phyloP scores from a whole-genome alignment of 2,329 filamentous ascomycete species.

The Sporothrix variecibatus region DNA sequence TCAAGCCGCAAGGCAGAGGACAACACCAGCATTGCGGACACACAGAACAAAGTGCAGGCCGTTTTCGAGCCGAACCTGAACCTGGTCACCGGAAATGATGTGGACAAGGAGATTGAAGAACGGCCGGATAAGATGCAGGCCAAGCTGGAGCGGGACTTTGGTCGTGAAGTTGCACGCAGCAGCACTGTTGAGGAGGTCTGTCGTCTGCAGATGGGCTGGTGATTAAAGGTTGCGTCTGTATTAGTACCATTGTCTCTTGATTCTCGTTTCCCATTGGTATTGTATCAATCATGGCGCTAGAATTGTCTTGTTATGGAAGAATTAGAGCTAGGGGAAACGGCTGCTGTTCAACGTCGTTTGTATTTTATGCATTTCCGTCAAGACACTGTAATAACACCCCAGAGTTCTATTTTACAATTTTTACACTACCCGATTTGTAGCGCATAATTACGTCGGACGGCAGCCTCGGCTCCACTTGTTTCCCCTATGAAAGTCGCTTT shows the following conservation, averaged over 20 bases:
- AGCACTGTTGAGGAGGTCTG: constrained; percentile 18
- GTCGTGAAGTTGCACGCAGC: neutral
- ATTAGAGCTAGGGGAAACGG: neutral
- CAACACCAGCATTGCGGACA: neutral
- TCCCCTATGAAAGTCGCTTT: neutral
- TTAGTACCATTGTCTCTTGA: neutral
- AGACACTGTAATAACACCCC: neutral
- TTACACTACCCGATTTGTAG: neutral
- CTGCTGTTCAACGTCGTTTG: neutral
- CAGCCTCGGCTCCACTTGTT: neutral
- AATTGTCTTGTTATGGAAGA: neutral
- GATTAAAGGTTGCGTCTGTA: neutral
- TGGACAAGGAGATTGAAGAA: neutral
- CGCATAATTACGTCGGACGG: no score
- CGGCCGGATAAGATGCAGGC: neutral
- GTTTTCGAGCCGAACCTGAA: neutral
- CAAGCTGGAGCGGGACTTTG: neutral
- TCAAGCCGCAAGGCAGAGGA: neutral
- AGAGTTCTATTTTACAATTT: neutral
- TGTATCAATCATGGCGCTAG: neutral
- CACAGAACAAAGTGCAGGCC: neutral
- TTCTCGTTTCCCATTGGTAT: neutral
- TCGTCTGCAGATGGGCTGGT: constrained; percentile 10
- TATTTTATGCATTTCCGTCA: neutral
- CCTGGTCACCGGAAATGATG: no score